These are phyloP conservation scores for Nakazawaea molendinolei DNA, from an alignment of 805 yeast species.

Conservation along the genomic window DNA sequence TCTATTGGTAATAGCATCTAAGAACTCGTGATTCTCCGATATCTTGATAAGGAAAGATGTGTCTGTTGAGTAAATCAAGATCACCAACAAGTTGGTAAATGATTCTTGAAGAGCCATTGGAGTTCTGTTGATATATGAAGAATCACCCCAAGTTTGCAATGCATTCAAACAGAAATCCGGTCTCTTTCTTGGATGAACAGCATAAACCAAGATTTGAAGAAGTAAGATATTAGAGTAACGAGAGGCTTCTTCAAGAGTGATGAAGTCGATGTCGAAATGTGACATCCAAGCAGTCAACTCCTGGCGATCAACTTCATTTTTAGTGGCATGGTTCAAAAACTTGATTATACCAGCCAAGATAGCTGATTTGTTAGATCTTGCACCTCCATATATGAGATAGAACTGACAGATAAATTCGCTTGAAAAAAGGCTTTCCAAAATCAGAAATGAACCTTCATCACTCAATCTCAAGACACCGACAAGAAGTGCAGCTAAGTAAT, in stretches of 20 bases:
- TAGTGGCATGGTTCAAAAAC: neutral
- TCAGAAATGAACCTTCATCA: constrained; percentile 1
- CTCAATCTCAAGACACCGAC: constrained; percentile 1
- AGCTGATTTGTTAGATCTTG: neutral
- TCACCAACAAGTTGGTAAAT: constrained; percentile 40
- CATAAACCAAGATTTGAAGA: neutral
- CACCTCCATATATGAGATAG: neutral
- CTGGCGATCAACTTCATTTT: neutral
- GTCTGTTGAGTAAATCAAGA: no score
- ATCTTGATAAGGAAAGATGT: constrained; percentile 26
- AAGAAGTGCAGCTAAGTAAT: neutral
- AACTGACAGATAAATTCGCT: neutral
- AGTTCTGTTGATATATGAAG: constrained; percentile 1
- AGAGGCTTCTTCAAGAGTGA: neutral
- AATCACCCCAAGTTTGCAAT: constrained; percentile 6
- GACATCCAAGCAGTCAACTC: neutral
- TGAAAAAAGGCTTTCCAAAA: neutral
- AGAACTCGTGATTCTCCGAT: constrained; percentile 31
- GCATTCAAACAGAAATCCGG: neutral
- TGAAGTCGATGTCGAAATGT: constrained; percentile 1
- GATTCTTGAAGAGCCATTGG: constrained; percentile 32
- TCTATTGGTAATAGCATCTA: constrained; percentile 45
- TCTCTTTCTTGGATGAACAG: neutral
- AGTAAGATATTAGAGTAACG: neutral
- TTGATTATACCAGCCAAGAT: constrained; percentile 1